Evolutionary conservation across 2,329 filamentous ascomycete genomes (phyloP).

Genomic region (Didymella glomerata): DNA sequence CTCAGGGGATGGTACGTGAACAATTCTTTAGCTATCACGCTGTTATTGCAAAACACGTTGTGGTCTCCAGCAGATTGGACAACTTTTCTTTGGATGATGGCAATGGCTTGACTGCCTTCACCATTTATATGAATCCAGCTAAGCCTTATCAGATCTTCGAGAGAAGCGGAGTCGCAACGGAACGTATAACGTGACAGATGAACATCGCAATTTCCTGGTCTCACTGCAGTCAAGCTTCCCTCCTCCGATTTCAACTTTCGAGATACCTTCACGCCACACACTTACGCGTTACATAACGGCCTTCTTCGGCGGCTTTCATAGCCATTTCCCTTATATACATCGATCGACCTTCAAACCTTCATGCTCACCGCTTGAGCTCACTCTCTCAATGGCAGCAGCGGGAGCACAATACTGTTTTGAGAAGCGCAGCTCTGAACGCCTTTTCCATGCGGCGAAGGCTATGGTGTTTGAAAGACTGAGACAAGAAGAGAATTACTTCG

Average conservation of each 20-base stretch:
- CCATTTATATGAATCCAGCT: neutral
- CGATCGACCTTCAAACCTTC: constrained; percentile 43
- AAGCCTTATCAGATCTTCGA: constrained; percentile 21
- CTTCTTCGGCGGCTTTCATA: constrained; percentile 45
- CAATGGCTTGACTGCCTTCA: neutral
- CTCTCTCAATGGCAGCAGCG: constrained; percentile 44
- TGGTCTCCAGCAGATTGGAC: neutral
- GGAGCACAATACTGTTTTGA: constrained; percentile 50
- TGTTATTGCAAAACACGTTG: neutral
- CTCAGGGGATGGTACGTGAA: constrained; percentile 26
- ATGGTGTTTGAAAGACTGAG: constrained; percentile 41
- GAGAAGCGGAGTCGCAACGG: constrained; percentile 30
- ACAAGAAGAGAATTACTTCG: constrained; percentile 37
- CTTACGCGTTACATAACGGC: constrained; percentile 44
- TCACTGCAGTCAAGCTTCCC: constrained; percentile 32
- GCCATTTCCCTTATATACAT: constrained; percentile 48
- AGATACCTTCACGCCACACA: constrained; percentile 42
- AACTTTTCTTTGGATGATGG: neutral
- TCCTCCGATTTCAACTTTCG: constrained; percentile 35
- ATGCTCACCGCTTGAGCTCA: constrained; percentile 43
- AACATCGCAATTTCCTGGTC: constrained; percentile 35
- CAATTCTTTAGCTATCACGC: neutral
- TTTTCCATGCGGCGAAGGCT: constrained; percentile 42
- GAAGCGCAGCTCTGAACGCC: constrained; percentile 36
- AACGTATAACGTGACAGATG: constrained; percentile 40